A percentile compares a stretch with the other conserved stretches of the same genome.
phyloP scores from a whole-genome alignment of 306 rosid genomes.

The Cucurbita moschata region DNA sequence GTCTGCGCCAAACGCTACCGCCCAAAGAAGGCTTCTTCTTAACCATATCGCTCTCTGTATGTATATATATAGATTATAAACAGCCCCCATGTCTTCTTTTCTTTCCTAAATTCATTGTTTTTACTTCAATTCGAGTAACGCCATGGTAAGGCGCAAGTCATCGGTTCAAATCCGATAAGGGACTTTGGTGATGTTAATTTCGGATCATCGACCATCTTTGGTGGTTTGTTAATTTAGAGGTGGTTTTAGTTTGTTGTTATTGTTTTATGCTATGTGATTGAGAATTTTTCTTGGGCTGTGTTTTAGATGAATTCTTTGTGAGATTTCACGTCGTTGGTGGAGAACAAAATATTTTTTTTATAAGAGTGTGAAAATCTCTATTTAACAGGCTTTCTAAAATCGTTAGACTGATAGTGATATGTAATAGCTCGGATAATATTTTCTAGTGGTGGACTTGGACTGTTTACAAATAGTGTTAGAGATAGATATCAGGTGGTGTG shows the following conservation, averaged over 20 bases:
- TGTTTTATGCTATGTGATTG: not conserved
- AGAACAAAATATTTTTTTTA: no score
- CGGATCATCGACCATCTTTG: not conserved
- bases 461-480: no score
- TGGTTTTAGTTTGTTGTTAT: not conserved
- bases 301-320: not conserved
- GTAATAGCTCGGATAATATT: no score
- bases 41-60: no score
- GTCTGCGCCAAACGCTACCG: constrained; percentile 57
- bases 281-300: not conserved
- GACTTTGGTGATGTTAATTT: not conserved
- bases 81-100: not conserved
- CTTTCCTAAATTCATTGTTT: not conserved
- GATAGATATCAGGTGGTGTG: no score
- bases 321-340: no score
- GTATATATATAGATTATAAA: not conserved
- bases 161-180: no score
- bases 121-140: not conserved
- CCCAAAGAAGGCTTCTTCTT: constrained; percentile 49
- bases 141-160: no score
- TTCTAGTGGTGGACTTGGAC: no score
- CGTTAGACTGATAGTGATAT: no score
- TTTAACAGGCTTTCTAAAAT: no score
- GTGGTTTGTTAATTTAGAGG: not conserved
- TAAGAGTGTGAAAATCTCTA: no score